Percentiles rank a stretch among this genome's conserved stretches.
Evolutionary conservation across 352 stramenopile genomes (phyloP).

Genomic region (Phytopythium helicoides): DNA sequence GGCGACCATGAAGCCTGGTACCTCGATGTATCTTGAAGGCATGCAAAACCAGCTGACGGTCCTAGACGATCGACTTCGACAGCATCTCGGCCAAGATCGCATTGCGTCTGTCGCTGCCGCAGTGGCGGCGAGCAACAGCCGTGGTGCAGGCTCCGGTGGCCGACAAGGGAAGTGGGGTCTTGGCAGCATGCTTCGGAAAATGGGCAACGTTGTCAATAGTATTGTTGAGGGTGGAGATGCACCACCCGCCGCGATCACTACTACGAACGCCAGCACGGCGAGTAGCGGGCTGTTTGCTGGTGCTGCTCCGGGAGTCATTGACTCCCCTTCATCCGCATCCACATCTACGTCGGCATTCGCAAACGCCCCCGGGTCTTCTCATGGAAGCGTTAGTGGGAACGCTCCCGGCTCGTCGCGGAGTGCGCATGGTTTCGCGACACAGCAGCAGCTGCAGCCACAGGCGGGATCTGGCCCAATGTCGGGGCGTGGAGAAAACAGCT

Average conservation of each 20-base stretch:
- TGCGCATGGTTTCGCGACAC: slow-evolving; percentile 2
- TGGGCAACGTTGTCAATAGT: slow-evolving; percentile 87
- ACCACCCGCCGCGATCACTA: slow-evolving; percentile 5
- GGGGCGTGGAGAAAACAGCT: slow-evolving; percentile 16
- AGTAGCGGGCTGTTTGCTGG: slow-evolving; percentile 27
- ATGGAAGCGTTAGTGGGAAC: neutral
- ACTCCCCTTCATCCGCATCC: slow-evolving; percentile 3
- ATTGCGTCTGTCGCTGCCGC: slow-evolving; percentile 59
- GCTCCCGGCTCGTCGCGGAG: slow-evolving; percentile 2
- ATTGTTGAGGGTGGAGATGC: slow-evolving; percentile 78
- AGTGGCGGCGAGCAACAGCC: slow-evolving; percentile 15
- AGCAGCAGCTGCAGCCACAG: slow-evolving; percentile 8
- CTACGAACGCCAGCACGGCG: slow-evolving; percentile 7
- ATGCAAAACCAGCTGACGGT: slow-evolving; percentile 88
- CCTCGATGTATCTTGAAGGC: slow-evolving; percentile 85
- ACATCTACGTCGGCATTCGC: neutral
- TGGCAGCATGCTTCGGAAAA: slow-evolving; percentile 77
- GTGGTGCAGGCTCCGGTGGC: slow-evolving; percentile 14
- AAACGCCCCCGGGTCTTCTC: neutral
- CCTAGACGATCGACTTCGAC: slow-evolving; percentile 80
- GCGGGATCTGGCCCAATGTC: slow-evolving; percentile 28
- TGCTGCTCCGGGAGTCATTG: slow-evolving; percentile 16
- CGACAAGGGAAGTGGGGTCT: slow-evolving; percentile 80
- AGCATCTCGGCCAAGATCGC: slow-evolving; percentile 78
- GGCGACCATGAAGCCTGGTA: slow-evolving; percentile 76